phyloP scores from a whole-genome alignment of 208 protist species.

The Trypanosoma theileri region DNA sequence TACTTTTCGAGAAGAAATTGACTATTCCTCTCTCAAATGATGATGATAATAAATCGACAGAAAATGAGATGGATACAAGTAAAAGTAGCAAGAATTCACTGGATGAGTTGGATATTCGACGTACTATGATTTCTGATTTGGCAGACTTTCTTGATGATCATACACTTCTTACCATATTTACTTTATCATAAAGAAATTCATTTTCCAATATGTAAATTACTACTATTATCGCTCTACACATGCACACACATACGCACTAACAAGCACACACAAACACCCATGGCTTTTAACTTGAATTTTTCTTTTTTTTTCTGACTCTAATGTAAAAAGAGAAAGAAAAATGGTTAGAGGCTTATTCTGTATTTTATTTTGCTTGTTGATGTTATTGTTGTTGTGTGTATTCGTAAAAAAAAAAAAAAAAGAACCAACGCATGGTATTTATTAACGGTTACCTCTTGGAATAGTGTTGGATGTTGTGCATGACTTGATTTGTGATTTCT shows the following conservation, averaged over 20 bases:
- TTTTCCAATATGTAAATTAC: neutral
- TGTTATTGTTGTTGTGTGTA: neutral
- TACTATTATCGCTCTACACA: too few relatives aligned
- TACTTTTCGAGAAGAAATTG: neutral
- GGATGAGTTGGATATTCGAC: slow-evolving; percentile 30
- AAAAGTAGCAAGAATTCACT: neutral
- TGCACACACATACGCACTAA: too few relatives aligned
- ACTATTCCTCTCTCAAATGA: neutral
- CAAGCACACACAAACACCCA: too few relatives aligned
- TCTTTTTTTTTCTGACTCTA: neutral
- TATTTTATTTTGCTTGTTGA: neutral
- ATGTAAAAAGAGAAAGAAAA: neutral
- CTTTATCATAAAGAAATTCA: neutral
- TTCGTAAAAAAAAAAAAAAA: slow-evolving; percentile 13
- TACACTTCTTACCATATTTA: slow-evolving; percentile 24
- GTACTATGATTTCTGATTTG: slow-evolving; percentile 27
- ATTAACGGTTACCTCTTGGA: too few relatives aligned
- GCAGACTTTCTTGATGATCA: slow-evolving; percentile 26
- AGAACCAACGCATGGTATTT: too few relatives aligned
- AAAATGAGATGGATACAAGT: too few relatives aligned
- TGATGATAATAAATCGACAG: too few relatives aligned
- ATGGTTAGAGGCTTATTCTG: neutral
- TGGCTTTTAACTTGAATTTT: neutral
- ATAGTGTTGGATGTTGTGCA: too few relatives aligned
- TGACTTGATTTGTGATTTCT: too few relatives aligned